Conservation (phyloP, 768 basidiomycete genomes). For the Russula lepida region DNA sequence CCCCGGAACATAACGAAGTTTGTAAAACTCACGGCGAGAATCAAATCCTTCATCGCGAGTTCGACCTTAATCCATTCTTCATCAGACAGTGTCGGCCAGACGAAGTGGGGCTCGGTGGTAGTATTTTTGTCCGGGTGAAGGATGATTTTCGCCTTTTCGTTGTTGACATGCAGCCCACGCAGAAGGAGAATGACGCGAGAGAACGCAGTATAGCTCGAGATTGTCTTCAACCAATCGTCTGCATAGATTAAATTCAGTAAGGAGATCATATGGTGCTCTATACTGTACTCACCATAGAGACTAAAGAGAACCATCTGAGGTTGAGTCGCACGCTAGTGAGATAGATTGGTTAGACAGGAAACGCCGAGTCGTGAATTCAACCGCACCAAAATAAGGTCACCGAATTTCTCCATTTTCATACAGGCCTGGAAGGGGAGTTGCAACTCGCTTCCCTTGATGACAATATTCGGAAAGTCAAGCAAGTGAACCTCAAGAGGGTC, state of each 20-base stretch:
- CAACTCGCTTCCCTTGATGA: slow-evolving; percentile 98
- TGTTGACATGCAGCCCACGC: slow-evolving; percentile 96
- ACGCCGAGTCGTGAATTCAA: background rate
- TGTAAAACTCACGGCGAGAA: slow-evolving; percentile 57
- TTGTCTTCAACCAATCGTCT: slow-evolving; percentile 99
- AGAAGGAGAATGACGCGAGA: slow-evolving; percentile 95
- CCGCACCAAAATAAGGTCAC: slow-evolving; percentile 83
- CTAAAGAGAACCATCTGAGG: slow-evolving; percentile 99
- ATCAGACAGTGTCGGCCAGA: slow-evolving; percentile 89
- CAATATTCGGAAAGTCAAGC: slow-evolving; percentile 99
- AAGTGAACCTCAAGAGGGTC: slow-evolving; percentile 96
- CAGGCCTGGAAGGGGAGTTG: slow-evolving; percentile 99
- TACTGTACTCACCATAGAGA: slow-evolving; percentile 59
- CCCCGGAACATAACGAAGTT: background rate
- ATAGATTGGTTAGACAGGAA: slow-evolving; percentile 8
- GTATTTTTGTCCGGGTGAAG: slow-evolving; percentile 96
- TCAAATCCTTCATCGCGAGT: slow-evolving; percentile 96
- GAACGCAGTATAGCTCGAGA: slow-evolving; percentile 98
- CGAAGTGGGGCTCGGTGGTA: slow-evolving; percentile 94
- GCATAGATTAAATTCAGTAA: slow-evolving; percentile 3
- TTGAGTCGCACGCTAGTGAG: slow-evolving; percentile 77
- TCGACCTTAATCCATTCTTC: slow-evolving; percentile 99
- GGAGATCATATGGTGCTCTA: background rate
- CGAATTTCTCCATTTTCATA: slow-evolving; percentile 99
- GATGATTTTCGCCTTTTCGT: slow-evolving; percentile 98